Conservation (phyloP, 805 yeast genomes). For the Candida ulmi region DNA sequence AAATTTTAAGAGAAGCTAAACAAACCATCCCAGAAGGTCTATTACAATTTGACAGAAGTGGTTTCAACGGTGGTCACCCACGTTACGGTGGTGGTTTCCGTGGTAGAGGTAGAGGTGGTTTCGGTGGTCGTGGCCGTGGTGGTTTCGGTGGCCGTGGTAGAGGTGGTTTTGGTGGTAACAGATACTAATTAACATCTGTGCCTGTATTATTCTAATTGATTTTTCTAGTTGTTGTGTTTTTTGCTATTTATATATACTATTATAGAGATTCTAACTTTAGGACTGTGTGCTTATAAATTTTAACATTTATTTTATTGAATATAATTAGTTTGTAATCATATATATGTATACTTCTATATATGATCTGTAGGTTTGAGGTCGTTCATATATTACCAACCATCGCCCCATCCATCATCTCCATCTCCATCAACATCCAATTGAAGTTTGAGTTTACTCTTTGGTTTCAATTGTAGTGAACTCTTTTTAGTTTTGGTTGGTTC, state of each 20-base stretch:
- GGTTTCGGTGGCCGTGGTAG: constrained; percentile 37
- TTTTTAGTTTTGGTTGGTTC: constrained; percentile 11
- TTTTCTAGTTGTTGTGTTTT: too few species aligned
- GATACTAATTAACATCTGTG: too few species aligned
- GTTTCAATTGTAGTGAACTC: constrained; percentile 19
- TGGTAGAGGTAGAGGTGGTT: constrained; percentile 21
- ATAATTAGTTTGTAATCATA: too few species aligned
- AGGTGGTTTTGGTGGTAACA: constrained; percentile 30
- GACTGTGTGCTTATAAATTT: too few species aligned
- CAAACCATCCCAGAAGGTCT: constrained; percentile 83
- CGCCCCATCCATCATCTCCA: constrained; percentile 39
- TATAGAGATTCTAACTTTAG: too few species aligned
- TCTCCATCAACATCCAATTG: constrained; percentile 28
- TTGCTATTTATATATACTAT: not conserved
- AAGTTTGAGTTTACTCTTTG: constrained; percentile 28
- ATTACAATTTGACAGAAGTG: constrained; percentile 68
- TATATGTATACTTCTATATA: too few species aligned
- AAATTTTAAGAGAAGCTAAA: constrained; percentile 91
- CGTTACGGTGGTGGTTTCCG: constrained; percentile 38
- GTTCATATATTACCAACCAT: constrained; percentile 39
- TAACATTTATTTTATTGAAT: too few species aligned
- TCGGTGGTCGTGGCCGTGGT: constrained; percentile 30
- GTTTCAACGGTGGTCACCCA: constrained; percentile 57
- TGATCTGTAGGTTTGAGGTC: too few species aligned
- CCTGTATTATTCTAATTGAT: not conserved